Percentiles rank a stretch among this genome's conserved stretches.
These are phyloP conservation scores for Mortierella antarctica DNA, from an alignment of 192 early-diverging fungal species.

Conservation along the genomic window DNA sequence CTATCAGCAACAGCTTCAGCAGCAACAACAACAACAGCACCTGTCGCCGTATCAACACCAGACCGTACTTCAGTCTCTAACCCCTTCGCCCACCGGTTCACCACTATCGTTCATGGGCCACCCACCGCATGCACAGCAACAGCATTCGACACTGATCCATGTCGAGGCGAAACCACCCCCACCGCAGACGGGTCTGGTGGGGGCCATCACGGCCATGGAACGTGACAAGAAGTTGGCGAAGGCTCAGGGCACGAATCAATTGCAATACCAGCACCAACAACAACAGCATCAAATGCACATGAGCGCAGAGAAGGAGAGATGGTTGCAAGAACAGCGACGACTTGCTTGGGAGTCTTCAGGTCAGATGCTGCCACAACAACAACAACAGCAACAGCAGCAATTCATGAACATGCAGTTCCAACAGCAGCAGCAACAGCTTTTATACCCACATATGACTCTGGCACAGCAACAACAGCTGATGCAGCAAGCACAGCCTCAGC, in stretches of 20 bases:
- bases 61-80: not conserved
- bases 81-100: not conserved
- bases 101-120: not conserved
- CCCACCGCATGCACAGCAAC: not conserved
- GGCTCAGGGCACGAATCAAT: constrained; percentile 38
- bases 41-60: constrained; percentile 11
- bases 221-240: constrained; percentile 52
- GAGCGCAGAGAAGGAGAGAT: constrained; percentile 38
- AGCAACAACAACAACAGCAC: not conserved
- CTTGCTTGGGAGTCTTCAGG: constrained; percentile 24
- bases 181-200: constrained; percentile 41
- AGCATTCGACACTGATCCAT: constrained; percentile 24
- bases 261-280: constrained; percentile 43
- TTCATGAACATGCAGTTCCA: not conserved
- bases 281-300: constrained; percentile 32
- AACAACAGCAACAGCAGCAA: not conserved
- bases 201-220: constrained; percentile 44
- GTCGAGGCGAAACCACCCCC: constrained; percentile 51
- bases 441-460: not conserved
- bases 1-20: not conserved
- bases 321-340: constrained; percentile 46
- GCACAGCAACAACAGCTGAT: constrained; percentile 8
- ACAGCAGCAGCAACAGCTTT: constrained; percentile 16
- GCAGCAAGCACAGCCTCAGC: too few relatives aligned
- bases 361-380: not conserved